Evolutionary conservation across 2,329 filamentous ascomycete genomes (phyloP).

Genomic region (Tolypocladium pustulatum): DNA sequence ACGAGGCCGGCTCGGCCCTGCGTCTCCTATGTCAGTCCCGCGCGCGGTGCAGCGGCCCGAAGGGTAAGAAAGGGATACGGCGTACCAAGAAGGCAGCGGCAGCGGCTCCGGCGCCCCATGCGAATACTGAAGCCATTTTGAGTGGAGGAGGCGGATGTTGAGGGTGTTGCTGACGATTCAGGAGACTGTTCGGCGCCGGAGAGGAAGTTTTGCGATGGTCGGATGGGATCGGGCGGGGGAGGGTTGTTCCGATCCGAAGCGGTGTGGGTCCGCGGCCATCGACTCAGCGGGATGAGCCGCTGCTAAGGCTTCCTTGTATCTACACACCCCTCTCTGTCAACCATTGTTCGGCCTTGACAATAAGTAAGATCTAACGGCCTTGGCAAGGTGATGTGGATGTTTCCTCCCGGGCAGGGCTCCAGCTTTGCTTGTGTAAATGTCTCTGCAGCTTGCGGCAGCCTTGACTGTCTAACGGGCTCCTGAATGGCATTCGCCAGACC

Average conservation of each 20-base stretch:
- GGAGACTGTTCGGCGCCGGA: neutral
- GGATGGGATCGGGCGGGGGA: constrained; percentile 9
- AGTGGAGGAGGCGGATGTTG: neutral
- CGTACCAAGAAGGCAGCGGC: constrained; percentile 42
- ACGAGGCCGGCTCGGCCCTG: constrained; percentile 89
- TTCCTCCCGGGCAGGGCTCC: neutral
- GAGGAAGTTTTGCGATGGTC: constrained; percentile 14
- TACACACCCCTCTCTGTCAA: neutral
- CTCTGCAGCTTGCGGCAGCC: no score
- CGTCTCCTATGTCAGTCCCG: neutral
- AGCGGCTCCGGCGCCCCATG: constrained; percentile 36
- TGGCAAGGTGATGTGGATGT: neutral
- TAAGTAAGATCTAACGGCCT: neutral
- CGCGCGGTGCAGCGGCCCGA: neutral
- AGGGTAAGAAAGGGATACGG: neutral
- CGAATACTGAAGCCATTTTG: constrained; percentile 32
- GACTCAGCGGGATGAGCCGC: neutral
- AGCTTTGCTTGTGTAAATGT: neutral
- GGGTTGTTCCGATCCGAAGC: constrained; percentile 10
- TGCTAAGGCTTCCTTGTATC: neutral
- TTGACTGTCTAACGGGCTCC: neutral
- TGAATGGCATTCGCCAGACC: no score
- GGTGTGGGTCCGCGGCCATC: neutral
- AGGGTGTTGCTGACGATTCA: neutral
- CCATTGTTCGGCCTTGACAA: neutral